Conservation (phyloP, 805 yeast genomes). For the Wickerhamiella galacta region DNA sequence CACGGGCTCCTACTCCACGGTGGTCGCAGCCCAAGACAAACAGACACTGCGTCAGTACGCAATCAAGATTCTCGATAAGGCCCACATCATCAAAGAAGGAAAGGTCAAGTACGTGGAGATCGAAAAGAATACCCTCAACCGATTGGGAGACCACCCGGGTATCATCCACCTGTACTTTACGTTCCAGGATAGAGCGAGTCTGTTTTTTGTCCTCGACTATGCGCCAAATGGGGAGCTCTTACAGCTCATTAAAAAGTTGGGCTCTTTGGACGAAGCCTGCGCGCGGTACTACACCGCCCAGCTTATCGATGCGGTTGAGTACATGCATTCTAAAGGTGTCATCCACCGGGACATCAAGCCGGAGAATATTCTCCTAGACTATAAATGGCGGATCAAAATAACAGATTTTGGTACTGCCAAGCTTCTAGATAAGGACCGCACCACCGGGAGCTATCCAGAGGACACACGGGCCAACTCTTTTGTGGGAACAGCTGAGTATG, state of each 20-base stretch:
- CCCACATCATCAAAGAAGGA: conserved; percentile 84
- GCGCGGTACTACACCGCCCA: conserved; percentile 72
- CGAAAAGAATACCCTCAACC: conserved; percentile 76
- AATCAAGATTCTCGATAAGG: conserved; percentile 75
- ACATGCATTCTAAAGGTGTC: conserved; percentile 77
- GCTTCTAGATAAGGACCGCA: conserved; percentile 31
- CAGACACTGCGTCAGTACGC: conserved; percentile 69
- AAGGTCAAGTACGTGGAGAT: conserved; percentile 92
- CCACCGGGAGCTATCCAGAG: conserved; percentile 20
- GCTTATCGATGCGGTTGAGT: conserved; percentile 75
- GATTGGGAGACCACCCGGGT: conserved; percentile 88
- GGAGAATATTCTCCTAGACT: conserved; percentile 73
- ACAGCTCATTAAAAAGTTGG: conserved; percentile 43
- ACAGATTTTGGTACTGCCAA: conserved; percentile 99
- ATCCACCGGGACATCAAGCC: conserved; percentile 93
- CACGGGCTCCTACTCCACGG: conserved; percentile 92
- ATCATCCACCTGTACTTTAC: conserved; percentile 83
- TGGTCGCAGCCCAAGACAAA: conserved; percentile 67
- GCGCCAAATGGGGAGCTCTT: conserved; percentile 93
- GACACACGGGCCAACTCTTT: conserved; percentile 41
- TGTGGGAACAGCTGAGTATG: conserved; percentile 96
- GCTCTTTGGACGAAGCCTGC: conserved; percentile 59
- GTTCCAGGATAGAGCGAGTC: conserved; percentile 75
- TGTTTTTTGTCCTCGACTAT: conserved; percentile 83
- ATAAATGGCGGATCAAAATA: conserved; percentile 73